Conservation (phyloP, 305 asterid genomes). For the Rubia balearica region DNA sequence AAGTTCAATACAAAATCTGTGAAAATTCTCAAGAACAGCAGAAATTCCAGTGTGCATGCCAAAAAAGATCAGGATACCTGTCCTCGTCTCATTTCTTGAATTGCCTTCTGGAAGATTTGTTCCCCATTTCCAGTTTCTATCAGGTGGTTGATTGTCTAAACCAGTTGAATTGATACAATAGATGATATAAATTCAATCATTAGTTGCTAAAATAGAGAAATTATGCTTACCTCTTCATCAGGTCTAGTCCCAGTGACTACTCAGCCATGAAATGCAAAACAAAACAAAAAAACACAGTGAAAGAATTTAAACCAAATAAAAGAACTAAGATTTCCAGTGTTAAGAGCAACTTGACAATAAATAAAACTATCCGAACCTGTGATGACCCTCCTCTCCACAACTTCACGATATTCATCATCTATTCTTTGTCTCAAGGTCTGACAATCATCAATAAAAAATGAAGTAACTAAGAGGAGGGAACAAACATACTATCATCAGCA, state of each 20-base stretch:
- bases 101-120: constrained; percentile 83
- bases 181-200: not conserved
- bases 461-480: not conserved
- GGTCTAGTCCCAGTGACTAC: constrained; percentile 84
- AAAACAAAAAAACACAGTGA: constrained; percentile 6
- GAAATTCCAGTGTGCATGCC: not conserved
- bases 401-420: constrained; percentile 84
- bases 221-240: constrained; percentile 66
- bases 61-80: constrained; percentile 36
- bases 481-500: not conserved
- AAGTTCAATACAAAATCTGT: not conserved
- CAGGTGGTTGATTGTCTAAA: constrained; percentile 69
- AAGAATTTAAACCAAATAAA: constrained; percentile 10
- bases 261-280: constrained; percentile 15
- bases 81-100: constrained; percentile 74
- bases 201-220: constrained; percentile 7
- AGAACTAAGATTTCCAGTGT: not conserved
- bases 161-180: constrained; percentile 16
- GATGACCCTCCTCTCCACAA: constrained; percentile 77
- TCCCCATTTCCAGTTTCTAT: constrained; percentile 88
- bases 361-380: constrained; percentile 43
- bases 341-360: not conserved
- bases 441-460: constrained; percentile 4
- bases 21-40: not conserved
- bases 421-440: constrained; percentile 67